Percentiles rank a stretch among this genome's conserved stretches.
phyloP scores from a whole-genome alignment of 768 basidiomycete species.

The Tylopilus felleus region DNA sequence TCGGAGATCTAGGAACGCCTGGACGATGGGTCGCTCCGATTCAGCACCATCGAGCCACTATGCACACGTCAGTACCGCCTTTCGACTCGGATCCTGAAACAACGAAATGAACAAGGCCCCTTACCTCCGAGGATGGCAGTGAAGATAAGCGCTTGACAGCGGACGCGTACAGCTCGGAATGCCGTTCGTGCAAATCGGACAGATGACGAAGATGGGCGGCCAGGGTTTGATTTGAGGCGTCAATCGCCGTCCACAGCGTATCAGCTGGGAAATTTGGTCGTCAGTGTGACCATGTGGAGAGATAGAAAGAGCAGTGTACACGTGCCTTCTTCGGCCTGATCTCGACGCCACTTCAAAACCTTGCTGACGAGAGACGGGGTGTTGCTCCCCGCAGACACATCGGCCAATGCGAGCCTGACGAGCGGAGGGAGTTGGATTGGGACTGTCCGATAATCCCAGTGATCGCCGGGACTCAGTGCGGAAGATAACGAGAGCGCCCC shows the following conservation, averaged over 20 bases:
- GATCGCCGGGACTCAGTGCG: slow-evolving; percentile 51
- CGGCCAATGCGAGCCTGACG: slow-evolving; percentile 84
- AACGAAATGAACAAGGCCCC: slow-evolving; percentile 28
- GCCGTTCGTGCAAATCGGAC: slow-evolving; percentile 44
- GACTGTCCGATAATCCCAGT: slow-evolving; percentile 69
- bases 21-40: slow-evolving; percentile 36
- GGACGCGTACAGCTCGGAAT: slow-evolving; percentile 50
- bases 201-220: slow-evolving; percentile 51
- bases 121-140: slow-evolving; percentile 49
- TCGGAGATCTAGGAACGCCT: slow-evolving; percentile 58
- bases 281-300: not conserved
- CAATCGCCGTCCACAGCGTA: slow-evolving; percentile 61
- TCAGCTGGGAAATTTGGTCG: slow-evolving; percentile 42
- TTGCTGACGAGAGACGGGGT: slow-evolving; percentile 92
- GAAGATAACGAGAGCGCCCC: slow-evolving; percentile 38
- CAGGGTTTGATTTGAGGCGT: slow-evolving; percentile 58
- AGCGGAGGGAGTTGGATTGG: slow-evolving; percentile 82
- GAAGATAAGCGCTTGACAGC: slow-evolving; percentile 62
- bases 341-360: slow-evolving; percentile 85
- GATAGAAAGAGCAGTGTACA: not conserved
- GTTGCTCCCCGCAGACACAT: slow-evolving; percentile 94
- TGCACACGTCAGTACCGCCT: slow-evolving; percentile 20
- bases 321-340: slow-evolving; percentile 54
- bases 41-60: slow-evolving; percentile 44
- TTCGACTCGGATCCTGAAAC: not conserved